Evolutionary conservation across 2,329 filamentous ascomycete genomes (phyloP), one percentile per base, ranked within the genome.

Genomic region (Myriosclerotinia scirpicola): DNA sequence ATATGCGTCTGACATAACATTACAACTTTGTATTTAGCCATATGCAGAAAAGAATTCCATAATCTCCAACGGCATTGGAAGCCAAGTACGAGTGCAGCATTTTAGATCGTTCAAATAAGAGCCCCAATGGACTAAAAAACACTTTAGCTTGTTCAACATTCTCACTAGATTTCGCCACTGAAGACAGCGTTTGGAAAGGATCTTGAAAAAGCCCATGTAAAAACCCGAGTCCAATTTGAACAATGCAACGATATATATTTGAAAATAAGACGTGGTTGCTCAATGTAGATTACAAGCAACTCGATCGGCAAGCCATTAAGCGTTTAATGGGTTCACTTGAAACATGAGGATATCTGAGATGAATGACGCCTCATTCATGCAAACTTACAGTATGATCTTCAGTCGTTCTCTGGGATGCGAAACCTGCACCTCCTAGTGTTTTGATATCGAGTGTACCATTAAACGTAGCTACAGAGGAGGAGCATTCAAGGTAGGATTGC

Each of bases 361-460:
- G 14, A 26, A 48, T 1, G 5, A 50, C 20, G 58, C 30, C n/a
- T 26, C 34, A 17, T 40, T 17, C 26, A 34, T 38, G 8, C 17
- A 9, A 34, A 61, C 64, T 66, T 61, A 66, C 64, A 53, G 64
- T 78, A 50, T 83, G 79, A 9, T 87, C 85, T 50, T 77, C 78
- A 4, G 81, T 82, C 5, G 89, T 92, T 56, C 89, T 85, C 76
- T 94, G 92, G 5, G 88, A 91, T 12, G 91, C 91, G 75, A 96
- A 95, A 6, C 92, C 92, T 0, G 92, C 91, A 40, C 90, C 91
- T 36, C 91, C 91, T 0, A 95, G 85, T 0, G 90, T 87, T 64
- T 83, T 83, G 69, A 89, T 92, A 78, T 95, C 91, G 26, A 95
- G 82, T 34, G 81, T 81, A 2, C 92, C 91, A 70, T 85, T 79